Percentiles rank a stretch among this genome's conserved stretches.
Evolutionary conservation across 352 stramenopile genomes (phyloP).

Genomic region (Pythium pyrilobum): DNA sequence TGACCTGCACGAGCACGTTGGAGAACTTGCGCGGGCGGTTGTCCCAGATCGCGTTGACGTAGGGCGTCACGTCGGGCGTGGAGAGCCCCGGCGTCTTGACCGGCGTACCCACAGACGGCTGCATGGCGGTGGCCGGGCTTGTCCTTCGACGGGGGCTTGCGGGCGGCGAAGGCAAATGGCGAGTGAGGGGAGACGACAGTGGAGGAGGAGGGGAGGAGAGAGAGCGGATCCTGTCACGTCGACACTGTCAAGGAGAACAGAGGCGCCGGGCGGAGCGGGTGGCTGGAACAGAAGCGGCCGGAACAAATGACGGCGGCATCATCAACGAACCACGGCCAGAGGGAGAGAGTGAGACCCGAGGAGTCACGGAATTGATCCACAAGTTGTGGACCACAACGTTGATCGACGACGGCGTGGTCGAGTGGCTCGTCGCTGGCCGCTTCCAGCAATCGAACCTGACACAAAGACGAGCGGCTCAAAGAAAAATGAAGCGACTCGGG

Average conservation of each 20-base stretch:
- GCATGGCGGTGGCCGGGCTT: too few species aligned
- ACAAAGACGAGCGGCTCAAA: too few species aligned
- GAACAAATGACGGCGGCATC: not conserved
- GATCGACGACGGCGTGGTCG: too few species aligned
- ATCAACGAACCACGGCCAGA: too few species aligned
- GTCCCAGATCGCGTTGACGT: slow-evolving; percentile 35
- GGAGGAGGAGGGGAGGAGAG: not conserved
- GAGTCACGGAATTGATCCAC: too few species aligned
- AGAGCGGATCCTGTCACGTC: not conserved
- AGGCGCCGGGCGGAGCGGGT: not conserved
- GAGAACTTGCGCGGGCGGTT: slow-evolving; percentile 41
- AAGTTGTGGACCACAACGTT: too few species aligned
- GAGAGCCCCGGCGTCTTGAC: slow-evolving; percentile 14
- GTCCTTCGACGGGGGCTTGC: not conserved
- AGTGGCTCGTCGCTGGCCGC: too few species aligned
- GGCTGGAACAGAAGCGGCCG: not conserved
- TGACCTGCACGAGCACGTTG: slow-evolving; percentile 57
- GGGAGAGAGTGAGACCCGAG: too few species aligned
- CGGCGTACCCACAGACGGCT: slow-evolving; percentile 1
- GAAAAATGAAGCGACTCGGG: too few species aligned
- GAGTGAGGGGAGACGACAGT: not conserved
- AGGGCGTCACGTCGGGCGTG: slow-evolving; percentile 9
- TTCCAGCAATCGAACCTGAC: too few species aligned
- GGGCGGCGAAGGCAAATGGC: not conserved
- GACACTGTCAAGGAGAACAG: not conserved